Evolutionary conservation across 805 yeast species (phyloP).

Genomic region (Suhomyces canberraensis): DNA sequence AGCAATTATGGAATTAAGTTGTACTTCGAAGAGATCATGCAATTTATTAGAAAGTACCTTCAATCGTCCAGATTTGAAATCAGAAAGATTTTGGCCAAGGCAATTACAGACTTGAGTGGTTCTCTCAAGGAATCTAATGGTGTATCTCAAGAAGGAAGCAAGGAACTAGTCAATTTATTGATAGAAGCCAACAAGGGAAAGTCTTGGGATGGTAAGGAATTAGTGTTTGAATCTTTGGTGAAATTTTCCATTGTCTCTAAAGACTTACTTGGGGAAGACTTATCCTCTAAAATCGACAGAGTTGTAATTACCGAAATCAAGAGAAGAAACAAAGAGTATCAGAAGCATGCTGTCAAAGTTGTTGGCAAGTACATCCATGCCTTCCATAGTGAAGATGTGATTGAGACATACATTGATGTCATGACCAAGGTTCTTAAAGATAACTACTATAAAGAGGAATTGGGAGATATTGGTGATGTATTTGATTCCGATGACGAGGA

Average conservation of each 20-base stretch:
- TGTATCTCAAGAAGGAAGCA: conserved; percentile 18
- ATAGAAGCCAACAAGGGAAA: conserved; percentile 68
- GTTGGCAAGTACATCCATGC: conserved; percentile 49
- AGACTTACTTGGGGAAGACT: conserved; percentile 11
- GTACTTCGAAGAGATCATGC: conserved; percentile 66
- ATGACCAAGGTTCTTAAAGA: conserved; percentile 35
- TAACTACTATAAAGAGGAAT: conserved; percentile 33
- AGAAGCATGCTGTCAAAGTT: conserved; percentile 49
- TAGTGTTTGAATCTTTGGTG: conserved; percentile 67
- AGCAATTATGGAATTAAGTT: conserved; percentile 66
- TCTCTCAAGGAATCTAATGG: conserved; percentile 32
- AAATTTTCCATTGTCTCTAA: conserved; percentile 49
- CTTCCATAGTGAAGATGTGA: conserved; percentile 34
- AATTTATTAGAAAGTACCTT: conserved; percentile 48
- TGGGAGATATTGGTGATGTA: conserved; percentile 14
- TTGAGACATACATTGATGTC: conserved; percentile 36
- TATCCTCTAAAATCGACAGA: conserved; percentile 38
- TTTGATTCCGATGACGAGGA: conserved; percentile 33
- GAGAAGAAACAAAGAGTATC: conserved; percentile 65
- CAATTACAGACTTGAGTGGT: conserved; percentile 58
- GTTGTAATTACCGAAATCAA: conserved; percentile 58
- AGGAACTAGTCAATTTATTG: conserved; percentile 48
- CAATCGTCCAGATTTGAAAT: conserved; percentile 56
- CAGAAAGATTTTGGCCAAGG: conserved; percentile 66
- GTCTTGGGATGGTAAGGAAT: conserved; percentile 86